Evolutionary conservation across 495 filamentous ascomycete species (phyloP).

Genomic region (Aspergillus bridgeri): DNA sequence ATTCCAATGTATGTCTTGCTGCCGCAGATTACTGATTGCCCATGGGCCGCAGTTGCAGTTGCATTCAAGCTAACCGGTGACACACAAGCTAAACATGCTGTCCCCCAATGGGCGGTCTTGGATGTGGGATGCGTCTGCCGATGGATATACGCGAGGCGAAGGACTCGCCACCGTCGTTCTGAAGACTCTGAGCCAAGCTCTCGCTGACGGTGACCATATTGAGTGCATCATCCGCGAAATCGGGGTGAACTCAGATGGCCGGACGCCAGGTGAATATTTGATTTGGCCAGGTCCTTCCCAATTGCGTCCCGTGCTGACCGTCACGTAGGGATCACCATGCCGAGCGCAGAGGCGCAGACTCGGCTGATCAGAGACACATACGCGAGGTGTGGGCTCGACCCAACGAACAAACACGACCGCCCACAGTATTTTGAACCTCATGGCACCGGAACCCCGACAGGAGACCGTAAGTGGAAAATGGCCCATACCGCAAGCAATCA

Average conservation of each 20-base stretch:
- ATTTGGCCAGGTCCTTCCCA: too few relatives aligned
- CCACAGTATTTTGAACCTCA: slow-evolving; percentile 2
- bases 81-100: slow-evolving; percentile 27
- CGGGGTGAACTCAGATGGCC: slow-evolving; percentile 36
- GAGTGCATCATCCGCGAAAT: slow-evolving; percentile 31
- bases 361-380: not conserved
- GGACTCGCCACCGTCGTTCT: slow-evolving; percentile 32
- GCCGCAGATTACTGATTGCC: not conserved
- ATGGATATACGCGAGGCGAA: slow-evolving; percentile 39
- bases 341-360: not conserved
- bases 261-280: not conserved
- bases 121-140: slow-evolving; percentile 31
- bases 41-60: too few relatives aligned
- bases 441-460: not conserved
- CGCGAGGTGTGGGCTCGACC: slow-evolving; percentile 19
- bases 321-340: too few relatives aligned
- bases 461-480: not conserved
- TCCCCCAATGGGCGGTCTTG: slow-evolving; percentile 19
- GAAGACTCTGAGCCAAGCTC: slow-evolving; percentile 23
- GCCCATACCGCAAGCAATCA: too few relatives aligned
- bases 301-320: too few relatives aligned
- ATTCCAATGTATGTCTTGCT: not conserved
- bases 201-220: slow-evolving; percentile 31
- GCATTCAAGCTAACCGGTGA: too few relatives aligned
- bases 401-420: not conserved